Conservation (phyloP, 2,329 filamentous ascomycete species). For the Dothideomycetes sp. region DNA sequence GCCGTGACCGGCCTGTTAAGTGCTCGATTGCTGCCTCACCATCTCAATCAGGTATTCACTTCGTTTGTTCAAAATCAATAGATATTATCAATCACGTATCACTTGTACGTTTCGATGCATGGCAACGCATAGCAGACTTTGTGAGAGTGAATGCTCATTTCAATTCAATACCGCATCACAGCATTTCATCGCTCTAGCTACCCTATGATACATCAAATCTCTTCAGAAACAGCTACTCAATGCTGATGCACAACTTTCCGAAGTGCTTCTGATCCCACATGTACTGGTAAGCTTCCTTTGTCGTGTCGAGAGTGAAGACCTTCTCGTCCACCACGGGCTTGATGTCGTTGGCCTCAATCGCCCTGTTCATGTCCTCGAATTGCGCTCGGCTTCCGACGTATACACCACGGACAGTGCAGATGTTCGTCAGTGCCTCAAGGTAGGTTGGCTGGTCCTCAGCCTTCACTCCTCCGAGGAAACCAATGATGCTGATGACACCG, state of each 20-base stretch:
- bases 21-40: no score
- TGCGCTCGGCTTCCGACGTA: conserved; percentile 44
- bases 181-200: no score
- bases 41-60: no score
- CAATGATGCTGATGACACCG: conserved; percentile 45
- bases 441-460: conserved; percentile 39
- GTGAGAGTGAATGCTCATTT: no score
- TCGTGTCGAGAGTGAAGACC: conserved; percentile 41
- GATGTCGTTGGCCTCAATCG: conserved; percentile 48
- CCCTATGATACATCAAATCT: no score
- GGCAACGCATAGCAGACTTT: no score
- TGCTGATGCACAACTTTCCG: conserved; percentile 29
- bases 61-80: no score
- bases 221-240: conserved; percentile 20
- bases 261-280: conserved; percentile 39
- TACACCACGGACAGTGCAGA: conserved; percentile 47
- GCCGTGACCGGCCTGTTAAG: no score
- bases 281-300: conserved; percentile 38
- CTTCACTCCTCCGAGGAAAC: conserved; percentile 42
- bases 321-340: conserved; percentile 49
- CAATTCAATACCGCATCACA: no score
- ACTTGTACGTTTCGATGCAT: no score
- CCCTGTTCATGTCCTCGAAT: conserved; percentile 49
- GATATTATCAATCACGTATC: no score
- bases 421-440: conserved; percentile 37